Evolutionary conservation across 2,329 filamentous ascomycete genomes (phyloP), one percentile per base, ranked within the genome.

Genomic region (Fusarium verticillioides): DNA sequence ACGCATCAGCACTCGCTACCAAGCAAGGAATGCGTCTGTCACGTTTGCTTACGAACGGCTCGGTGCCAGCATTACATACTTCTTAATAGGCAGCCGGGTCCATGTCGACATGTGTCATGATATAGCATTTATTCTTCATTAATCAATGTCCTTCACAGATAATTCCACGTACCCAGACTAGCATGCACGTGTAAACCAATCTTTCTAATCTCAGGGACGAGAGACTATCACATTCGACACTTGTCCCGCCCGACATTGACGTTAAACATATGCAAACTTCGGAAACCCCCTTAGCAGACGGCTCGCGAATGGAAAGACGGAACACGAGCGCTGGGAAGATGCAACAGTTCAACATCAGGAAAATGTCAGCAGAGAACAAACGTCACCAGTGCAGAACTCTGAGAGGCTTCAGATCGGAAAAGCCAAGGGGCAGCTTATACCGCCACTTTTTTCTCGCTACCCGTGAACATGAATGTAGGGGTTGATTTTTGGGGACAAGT

Each of bases 111-210:
- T 78, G 75, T 78, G 76, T 78, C 70, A 78, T 78, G 76, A 78
- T 74, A 72, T 78, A 78, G 74, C 66, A 77, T 78, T 77, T 78
- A 74, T 78, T 78, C 63, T 78, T 78, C 68, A 78, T 78, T 78
- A 78, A 77, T 78, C 62, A 63, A 72, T 66, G 68, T 74, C 74
- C 64, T 68, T 36, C 47, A 75, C 64, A 71, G 70, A 68, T 53
- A 66, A 64, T 68, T 68, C 54, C 67, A 40, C 30, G 64, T 46
- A 52, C 54, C 43, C 50, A 71, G 63, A 34, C 26, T 37, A 47
- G 23, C 63, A 44, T 49, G 54, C 61, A 72, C 72, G 42, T 58
- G 63, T 63, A 66, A 72, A 68, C 66, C 32, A 60, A 66, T 60
- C 57, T 61, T 54, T 75, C 71, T 66, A 64, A 56, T 67, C 34